phyloP scores from a whole-genome alignment of 2,329 filamentous ascomycete genomes.

The Diaporthe nobilis region DNA sequence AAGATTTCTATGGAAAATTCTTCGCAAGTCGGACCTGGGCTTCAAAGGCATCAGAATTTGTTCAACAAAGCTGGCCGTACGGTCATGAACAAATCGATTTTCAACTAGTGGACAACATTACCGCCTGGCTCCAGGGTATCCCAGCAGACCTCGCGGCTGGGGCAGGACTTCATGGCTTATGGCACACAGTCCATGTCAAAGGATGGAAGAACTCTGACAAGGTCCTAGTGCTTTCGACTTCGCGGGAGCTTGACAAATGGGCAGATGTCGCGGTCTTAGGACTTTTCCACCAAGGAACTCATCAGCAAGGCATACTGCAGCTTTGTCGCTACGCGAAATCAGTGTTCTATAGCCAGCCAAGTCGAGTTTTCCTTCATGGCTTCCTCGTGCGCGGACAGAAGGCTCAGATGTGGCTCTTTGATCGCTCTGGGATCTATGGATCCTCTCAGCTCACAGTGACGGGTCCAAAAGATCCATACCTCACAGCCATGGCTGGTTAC shows the following conservation, averaged over 20 bases:
- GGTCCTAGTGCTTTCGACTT: not conserved
- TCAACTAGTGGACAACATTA: no score
- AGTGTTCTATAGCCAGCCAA: not conserved
- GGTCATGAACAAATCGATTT: not conserved
- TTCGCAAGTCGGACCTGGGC: not conserved
- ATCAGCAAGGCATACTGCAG: not conserved
- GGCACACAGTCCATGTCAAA: not conserved
- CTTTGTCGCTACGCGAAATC: not conserved
- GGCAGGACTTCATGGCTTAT: not conserved
- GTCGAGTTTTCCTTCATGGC: not conserved
- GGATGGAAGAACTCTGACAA: not conserved
- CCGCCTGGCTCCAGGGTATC: not conserved
- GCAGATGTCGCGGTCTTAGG: not conserved
- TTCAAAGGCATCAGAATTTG: not conserved
- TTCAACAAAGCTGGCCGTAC: not conserved
- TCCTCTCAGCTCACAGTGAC: not conserved
- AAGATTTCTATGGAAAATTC: not conserved
- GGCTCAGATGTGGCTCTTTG: not conserved
- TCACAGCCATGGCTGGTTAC: not conserved
- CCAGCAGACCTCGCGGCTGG: not conserved
- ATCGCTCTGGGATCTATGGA: conserved; percentile 8
- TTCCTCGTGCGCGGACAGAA: not conserved
- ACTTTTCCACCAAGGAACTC: not conserved
- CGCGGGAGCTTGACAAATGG: not conserved
- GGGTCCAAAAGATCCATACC: not conserved